Conservation (phyloP, 768 basidiomycete species). For the Rhodotorula graminis region DNA sequence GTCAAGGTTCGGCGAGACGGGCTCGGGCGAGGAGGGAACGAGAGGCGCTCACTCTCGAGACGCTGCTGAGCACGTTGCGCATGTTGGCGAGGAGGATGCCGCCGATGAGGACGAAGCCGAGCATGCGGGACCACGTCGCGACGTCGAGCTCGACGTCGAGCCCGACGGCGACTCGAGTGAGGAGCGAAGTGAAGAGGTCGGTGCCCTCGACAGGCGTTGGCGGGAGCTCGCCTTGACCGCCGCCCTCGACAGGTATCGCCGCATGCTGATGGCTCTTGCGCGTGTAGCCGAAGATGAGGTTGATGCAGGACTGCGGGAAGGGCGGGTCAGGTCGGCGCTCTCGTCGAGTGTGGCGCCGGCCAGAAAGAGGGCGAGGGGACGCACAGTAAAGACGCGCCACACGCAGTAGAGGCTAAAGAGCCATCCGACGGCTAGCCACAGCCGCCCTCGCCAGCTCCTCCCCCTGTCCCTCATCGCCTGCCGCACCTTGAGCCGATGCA, state of each 20-base stretch:
- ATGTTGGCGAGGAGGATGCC: slow-evolving; percentile 44
- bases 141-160: slow-evolving; percentile 41
- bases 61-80: slow-evolving; percentile 40
- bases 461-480: slow-evolving; percentile 40
- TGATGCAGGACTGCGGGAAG: slow-evolving; percentile 36
- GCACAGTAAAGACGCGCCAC: slow-evolving; percentile 39
- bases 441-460: slow-evolving; percentile 34
- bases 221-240: background rate
- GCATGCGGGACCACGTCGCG: slow-evolving; percentile 39
- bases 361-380: background rate
- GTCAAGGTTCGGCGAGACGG: too few species aligned
- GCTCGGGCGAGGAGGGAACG: too few species aligned
- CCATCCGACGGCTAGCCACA: slow-evolving; percentile 38
- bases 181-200: slow-evolving; percentile 39
- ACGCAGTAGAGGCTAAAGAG: slow-evolving; percentile 42
- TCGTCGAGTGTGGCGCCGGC: background rate
- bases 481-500: slow-evolving; percentile 34
- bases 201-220: slow-evolving; percentile 4
- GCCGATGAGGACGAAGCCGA: slow-evolving; percentile 40
- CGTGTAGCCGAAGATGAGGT: slow-evolving; percentile 41
- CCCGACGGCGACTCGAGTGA: slow-evolving; percentile 31
- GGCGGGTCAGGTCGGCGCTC: background rate
- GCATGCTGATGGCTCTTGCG: slow-evolving; percentile 19
- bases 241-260: rapidly evolving
- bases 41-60: slow-evolving; percentile 39